phyloP scores from a whole-genome alignment of 2,329 filamentous ascomycete genomes.

The Magnaporthiopsis incrustans region DNA sequence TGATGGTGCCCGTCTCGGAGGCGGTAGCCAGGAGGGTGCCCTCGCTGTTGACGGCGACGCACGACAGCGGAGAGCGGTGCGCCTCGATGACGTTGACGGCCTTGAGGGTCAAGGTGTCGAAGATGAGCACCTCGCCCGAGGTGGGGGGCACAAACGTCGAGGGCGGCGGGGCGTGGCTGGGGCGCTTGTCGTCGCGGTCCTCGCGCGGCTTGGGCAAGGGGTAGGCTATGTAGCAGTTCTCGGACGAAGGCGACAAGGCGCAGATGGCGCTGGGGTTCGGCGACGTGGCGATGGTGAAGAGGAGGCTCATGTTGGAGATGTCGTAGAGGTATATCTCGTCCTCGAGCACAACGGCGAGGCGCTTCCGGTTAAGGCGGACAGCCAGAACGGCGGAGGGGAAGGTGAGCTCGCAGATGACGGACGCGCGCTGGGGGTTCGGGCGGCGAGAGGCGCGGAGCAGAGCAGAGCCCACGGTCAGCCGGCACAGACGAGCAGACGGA shows the following conservation, averaged over 20 bases:
- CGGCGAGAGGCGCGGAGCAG: neutral
- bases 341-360: conserved; percentile 86
- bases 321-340: conserved; percentile 98
- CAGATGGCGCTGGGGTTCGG: conserved; percentile 89
- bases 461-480: neutral
- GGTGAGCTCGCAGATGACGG: conserved; percentile 96
- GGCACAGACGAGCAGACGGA: conserved; percentile 1
- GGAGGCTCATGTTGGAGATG: conserved; percentile 94
- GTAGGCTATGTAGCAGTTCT: conserved; percentile 93
- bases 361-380: conserved; percentile 88
- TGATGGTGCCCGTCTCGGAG: conserved; percentile 95
- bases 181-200: conserved; percentile 48
- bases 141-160: conserved; percentile 75
- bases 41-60: conserved; percentile 84
- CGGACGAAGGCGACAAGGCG: conserved; percentile 85
- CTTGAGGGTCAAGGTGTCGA: conserved; percentile 81
- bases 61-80: conserved; percentile 84
- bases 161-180: conserved; percentile 76
- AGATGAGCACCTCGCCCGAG: conserved; percentile 86
- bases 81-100: conserved; percentile 94
- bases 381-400: conserved; percentile 95
- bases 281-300: conserved; percentile 88
- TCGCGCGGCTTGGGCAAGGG: conserved; percentile 71
- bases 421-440: conserved; percentile 38
- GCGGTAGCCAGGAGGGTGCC: conserved; percentile 88